These are phyloP conservation scores for Serendipita indica DNA, from an alignment of 768 basidiomycete species.

Conservation along the genomic window DNA sequence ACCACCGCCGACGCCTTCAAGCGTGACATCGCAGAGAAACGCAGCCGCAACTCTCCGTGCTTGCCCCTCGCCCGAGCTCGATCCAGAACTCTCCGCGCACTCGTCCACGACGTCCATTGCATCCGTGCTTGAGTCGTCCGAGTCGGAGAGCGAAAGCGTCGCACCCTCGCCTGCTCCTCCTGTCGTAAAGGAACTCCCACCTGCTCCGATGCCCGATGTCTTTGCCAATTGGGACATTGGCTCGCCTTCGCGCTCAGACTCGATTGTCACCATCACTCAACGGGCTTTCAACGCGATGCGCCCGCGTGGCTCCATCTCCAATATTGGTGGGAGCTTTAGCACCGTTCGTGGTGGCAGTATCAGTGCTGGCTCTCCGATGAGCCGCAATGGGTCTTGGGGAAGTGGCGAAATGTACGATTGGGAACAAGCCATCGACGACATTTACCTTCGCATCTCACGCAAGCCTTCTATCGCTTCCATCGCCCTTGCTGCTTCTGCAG, in stretches of 20 bases:
- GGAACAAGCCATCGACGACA: conserved; percentile 8
- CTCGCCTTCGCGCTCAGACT: conserved; percentile 4
- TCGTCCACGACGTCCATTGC: not conserved
- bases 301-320: not conserved
- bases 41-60: not conserved
- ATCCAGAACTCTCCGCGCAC: not conserved
- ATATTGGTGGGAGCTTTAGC: not conserved
- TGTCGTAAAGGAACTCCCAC: not conserved
- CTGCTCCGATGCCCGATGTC: not conserved
- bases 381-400: conserved; percentile 1
- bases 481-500: not conserved
- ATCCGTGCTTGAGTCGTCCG: not conserved
- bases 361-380: not conserved
- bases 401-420: conserved; percentile 1
- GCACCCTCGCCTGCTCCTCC: not conserved
- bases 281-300: not conserved
- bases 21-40: not conserved
- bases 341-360: not conserved
- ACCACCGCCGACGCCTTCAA: not conserved
- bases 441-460: not conserved
- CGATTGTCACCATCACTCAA: conserved; percentile 5
- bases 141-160: not conserved
- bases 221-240: conserved; percentile 5
- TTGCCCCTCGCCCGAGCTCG: conserved; percentile 3
- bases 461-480: conserved; percentile 4